Evolutionary conservation across 78 protist genomes (phyloP).

Genomic region (Cavenderia fasciculata): DNA sequence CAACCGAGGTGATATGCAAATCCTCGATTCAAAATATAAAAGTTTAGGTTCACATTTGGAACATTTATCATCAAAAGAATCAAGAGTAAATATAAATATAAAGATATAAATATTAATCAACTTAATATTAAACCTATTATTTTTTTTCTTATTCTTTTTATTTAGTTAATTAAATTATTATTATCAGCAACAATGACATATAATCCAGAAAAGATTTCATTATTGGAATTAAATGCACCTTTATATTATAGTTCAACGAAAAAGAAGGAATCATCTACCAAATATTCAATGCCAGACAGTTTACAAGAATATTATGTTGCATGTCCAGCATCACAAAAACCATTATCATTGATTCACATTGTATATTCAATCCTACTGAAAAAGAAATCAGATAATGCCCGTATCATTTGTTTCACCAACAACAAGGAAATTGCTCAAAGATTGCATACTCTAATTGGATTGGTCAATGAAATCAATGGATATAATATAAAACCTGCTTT

Average conservation of each 20-base stretch:
- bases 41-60: neutral
- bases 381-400: neutral
- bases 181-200: conserved; percentile 80
- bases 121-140: too few species aligned
- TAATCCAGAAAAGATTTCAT: conserved; percentile 71
- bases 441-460: conserved; percentile 28
- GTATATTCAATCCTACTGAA: neutral
- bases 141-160: neutral
- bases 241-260: conserved; percentile 41
- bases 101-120: too few species aligned
- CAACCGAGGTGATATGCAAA: conserved; percentile 1
- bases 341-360: conserved; percentile 42
- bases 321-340: conserved; percentile 12
- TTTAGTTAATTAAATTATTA: conserved; percentile 50
- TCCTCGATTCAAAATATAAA: neutral
- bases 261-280: conserved; percentile 14
- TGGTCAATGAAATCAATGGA: conserved; percentile 15
- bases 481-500: conserved; percentile 10
- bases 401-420: conserved; percentile 60
- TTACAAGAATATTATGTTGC: conserved; percentile 53
- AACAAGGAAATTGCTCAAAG: conserved; percentile 37
- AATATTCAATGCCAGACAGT: conserved; percentile 53
- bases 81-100: too few species aligned
- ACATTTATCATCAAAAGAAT: neutral
- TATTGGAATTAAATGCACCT: conserved; percentile 71